Evolutionary conservation across 805 yeast genomes (phyloP).

Genomic region (Lachancea dasiensis): DNA sequence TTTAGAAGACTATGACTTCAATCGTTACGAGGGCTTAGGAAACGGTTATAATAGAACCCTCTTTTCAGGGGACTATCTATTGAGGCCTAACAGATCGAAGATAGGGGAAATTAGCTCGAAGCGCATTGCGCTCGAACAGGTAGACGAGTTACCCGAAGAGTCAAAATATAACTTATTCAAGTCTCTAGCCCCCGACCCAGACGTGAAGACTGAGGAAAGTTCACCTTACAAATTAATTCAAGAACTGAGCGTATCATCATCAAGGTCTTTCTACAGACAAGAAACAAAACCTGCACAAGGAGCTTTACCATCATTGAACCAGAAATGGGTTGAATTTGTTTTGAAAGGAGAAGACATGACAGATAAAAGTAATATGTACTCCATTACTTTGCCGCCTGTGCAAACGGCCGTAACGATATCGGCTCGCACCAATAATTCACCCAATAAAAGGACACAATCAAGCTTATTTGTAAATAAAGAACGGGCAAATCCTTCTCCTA

Average conservation of each 20-base stretch:
- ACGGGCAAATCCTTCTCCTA: slow-evolving; percentile 9
- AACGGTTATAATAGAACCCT: slow-evolving; percentile 30
- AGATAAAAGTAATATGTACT: slow-evolving; percentile 25
- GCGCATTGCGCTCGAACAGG: slow-evolving; percentile 4
- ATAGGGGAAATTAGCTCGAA: slow-evolving; percentile 6
- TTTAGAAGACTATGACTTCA: slow-evolving; percentile 25
- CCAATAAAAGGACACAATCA: slow-evolving; percentile 4
- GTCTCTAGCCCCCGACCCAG: slow-evolving; percentile 16
- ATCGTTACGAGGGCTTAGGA: slow-evolving; percentile 30
- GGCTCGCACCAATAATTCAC: slow-evolving; percentile 14
- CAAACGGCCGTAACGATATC: slow-evolving; percentile 27
- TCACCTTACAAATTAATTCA: slow-evolving; percentile 20
- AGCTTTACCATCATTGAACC: slow-evolving; percentile 26
- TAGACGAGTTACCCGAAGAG: slow-evolving; percentile 19
- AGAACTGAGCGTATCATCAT: slow-evolving; percentile 23
- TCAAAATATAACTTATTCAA: slow-evolving; percentile 27
- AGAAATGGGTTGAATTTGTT: slow-evolving; percentile 29
- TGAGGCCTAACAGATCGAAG: slow-evolving; percentile 19
- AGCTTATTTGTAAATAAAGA: slow-evolving; percentile 24
- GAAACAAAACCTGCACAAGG: slow-evolving; percentile 27
- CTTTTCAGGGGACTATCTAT: slow-evolving; percentile 26
- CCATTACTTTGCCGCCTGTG: slow-evolving; percentile 26
- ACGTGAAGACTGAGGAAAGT: slow-evolving; percentile 6
- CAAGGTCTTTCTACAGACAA: slow-evolving; percentile 25
- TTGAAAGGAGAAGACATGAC: slow-evolving; percentile 24